Evolutionary conservation across 148 eudicot species (phyloP).

Genomic region (Persicaria tinctoria): DNA sequence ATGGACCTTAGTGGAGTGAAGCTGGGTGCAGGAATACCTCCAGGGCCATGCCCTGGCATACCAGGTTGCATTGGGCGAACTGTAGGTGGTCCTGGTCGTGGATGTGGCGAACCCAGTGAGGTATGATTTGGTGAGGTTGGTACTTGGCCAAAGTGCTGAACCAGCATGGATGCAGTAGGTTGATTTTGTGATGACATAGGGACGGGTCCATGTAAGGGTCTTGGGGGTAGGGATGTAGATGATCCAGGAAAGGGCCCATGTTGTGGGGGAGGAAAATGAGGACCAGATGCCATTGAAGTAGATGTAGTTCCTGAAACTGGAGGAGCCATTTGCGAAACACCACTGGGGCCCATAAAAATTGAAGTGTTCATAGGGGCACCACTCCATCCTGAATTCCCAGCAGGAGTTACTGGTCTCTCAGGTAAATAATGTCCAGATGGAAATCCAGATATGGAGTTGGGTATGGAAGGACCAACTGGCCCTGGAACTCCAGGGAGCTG

Average conservation of each 20-base stretch:
- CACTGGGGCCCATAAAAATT: background rate
- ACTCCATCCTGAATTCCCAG: slow-evolving; percentile 30
- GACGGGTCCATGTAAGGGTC: slow-evolving; percentile 18
- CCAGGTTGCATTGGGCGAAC: slow-evolving; percentile 28
- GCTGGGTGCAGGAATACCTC: slow-evolving; percentile 27
- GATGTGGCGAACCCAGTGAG: slow-evolving; percentile 30
- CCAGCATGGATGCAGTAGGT: slow-evolving; percentile 26
- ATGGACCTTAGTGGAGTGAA: slow-evolving; percentile 38
- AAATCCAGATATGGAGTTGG: slow-evolving; percentile 19
- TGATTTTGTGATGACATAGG: slow-evolving; percentile 28
- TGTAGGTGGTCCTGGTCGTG: slow-evolving; percentile 26
- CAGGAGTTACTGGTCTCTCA: slow-evolving; percentile 23
- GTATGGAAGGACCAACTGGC: slow-evolving; percentile 11
- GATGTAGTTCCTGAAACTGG: slow-evolving; percentile 11
- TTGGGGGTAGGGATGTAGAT: slow-evolving; percentile 18
- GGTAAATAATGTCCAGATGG: slow-evolving; percentile 18
- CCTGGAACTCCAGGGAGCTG: slow-evolving; percentile 14
- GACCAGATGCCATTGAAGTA: slow-evolving; percentile 16
- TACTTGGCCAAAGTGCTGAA: slow-evolving; percentile 24
- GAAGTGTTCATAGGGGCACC: slow-evolving; percentile 13
- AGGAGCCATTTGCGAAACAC: slow-evolving; percentile 14
- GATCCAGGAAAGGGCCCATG: slow-evolving; percentile 20
- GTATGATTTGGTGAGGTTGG: slow-evolving; percentile 19
- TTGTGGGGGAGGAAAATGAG: slow-evolving; percentile 28
- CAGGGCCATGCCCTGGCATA: slow-evolving; percentile 21